Evolutionary conservation across 441 rosid genomes (phyloP).

Genomic region (Pelargonium citronellum): DNA sequence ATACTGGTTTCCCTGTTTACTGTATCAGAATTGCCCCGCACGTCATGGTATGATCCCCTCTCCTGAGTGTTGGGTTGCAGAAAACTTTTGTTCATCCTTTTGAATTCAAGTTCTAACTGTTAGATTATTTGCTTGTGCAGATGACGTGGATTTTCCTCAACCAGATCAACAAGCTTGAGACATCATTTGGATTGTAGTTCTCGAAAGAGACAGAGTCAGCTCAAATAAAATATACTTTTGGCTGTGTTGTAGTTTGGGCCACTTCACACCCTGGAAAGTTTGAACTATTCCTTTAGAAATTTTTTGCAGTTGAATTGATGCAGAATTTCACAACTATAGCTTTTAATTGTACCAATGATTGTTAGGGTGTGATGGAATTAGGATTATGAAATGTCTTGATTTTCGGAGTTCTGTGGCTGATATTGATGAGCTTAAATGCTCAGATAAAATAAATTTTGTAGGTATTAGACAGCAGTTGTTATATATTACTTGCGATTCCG

Average conservation of each 20-base stretch:
- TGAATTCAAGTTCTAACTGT: not conserved
- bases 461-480: too few relatives aligned
- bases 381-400: conserved; percentile 2
- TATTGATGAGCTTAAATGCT: too few relatives aligned
- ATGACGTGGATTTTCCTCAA: conserved; percentile 99
- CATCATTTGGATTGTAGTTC: conserved; percentile 47
- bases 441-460: too few relatives aligned
- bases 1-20: conserved; percentile 94
- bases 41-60: conserved; percentile 64
- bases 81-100: not conserved
- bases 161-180: conserved; percentile 77
- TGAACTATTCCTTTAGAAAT: conserved; percentile 20
- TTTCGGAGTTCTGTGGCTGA: too few relatives aligned
- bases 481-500: too few relatives aligned
- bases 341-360: conserved; percentile 11
- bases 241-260: conserved; percentile 24
- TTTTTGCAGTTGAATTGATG: conserved; percentile 23
- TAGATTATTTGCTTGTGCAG: conserved; percentile 44
- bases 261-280: conserved; percentile 17
- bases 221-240: conserved; percentile 20
- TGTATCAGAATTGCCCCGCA: conserved; percentile 95
- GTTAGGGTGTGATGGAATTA: conserved; percentile 20
- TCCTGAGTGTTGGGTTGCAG: not conserved
- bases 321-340: conserved; percentile 20
- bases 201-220: not conserved